phyloP scores from a whole-genome alignment of 805 yeast genomes.

The Schwanniomyces sp. region DNA sequence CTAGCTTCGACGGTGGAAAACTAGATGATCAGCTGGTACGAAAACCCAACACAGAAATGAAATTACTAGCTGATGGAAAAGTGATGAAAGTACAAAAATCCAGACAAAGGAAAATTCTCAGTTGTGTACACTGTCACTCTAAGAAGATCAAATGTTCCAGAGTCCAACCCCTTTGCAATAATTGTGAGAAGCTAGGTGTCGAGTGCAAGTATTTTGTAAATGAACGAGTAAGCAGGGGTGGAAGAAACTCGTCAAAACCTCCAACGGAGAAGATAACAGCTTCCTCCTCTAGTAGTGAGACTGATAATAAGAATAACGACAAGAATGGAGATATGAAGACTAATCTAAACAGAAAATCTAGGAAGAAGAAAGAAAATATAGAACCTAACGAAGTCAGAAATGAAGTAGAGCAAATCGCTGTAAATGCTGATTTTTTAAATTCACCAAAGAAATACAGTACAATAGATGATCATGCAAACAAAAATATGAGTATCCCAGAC shows the following conservation, averaged over 20 bases:
- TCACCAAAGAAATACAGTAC: not conserved
- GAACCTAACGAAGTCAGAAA: not conserved
- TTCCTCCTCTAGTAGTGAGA: not conserved
- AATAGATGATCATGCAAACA: not conserved
- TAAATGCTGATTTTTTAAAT: not conserved
- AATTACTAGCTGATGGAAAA: conserved; percentile 46
- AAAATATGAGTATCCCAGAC: conserved; percentile 4
- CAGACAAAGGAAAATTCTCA: conserved; percentile 57
- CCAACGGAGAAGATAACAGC: not conserved
- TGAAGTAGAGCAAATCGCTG: not conserved
- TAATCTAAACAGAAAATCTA: not conserved
- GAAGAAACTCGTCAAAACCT: conserved; percentile 20
- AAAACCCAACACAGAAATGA: conserved; percentile 11
- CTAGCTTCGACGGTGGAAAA: not conserved
- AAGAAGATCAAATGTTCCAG: conserved; percentile 66
- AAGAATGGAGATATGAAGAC: not conserved
- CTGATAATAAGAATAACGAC: not conserved
- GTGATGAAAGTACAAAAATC: conserved; percentile 61
- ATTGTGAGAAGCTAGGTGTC: conserved; percentile 47
- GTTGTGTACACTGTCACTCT: conserved; percentile 59
- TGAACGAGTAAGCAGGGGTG: conserved; percentile 52
- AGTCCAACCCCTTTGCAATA: conserved; percentile 54
- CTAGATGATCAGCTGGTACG: not conserved
- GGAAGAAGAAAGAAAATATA: not conserved
- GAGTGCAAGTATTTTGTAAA: conserved; percentile 59